Conservation (phyloP, 345 rosid genomes). For the Salix purpurea region DNA sequence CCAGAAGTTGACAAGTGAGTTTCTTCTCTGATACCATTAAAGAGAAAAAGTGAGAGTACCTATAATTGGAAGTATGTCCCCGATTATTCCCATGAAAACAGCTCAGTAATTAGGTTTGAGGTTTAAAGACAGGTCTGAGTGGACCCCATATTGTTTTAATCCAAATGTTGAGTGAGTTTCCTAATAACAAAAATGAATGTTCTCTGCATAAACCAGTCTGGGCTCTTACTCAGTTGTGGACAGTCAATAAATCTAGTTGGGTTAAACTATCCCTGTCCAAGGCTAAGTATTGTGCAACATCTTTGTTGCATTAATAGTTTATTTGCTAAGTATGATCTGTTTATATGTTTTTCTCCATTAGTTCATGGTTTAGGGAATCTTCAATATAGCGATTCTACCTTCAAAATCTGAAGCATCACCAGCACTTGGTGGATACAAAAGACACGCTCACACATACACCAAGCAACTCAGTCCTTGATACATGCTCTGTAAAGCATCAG, state of each 20-base stretch:
- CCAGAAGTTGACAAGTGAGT: slow-evolving; percentile 97
- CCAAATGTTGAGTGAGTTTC: background rate
- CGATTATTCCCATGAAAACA: background rate
- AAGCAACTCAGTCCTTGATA: too few relatives aligned
- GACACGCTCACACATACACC: too few relatives aligned
- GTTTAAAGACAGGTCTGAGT: background rate
- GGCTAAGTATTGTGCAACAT: background rate
- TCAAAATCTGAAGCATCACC: too few relatives aligned
- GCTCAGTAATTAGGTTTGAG: background rate
- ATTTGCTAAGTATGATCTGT: background rate
- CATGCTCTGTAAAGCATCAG: too few relatives aligned
- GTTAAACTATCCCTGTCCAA: background rate
- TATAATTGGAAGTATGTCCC: background rate
- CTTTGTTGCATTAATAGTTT: background rate
- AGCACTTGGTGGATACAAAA: too few relatives aligned
- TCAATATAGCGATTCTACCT: too few relatives aligned
- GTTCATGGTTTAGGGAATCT: too few relatives aligned
- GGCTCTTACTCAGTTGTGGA: background rate
- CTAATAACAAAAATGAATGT: background rate
- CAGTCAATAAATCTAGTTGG: background rate
- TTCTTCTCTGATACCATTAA: background rate
- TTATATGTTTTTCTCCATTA: background rate
- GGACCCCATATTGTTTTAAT: background rate
- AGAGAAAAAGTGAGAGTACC: background rate
- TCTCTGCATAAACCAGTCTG: background rate